Percentiles rank a stretch among this genome's conserved stretches.
Evolutionary conservation across 164 flowering plant species (phyloP).

Genomic region (Kingdonia uniflora): DNA sequence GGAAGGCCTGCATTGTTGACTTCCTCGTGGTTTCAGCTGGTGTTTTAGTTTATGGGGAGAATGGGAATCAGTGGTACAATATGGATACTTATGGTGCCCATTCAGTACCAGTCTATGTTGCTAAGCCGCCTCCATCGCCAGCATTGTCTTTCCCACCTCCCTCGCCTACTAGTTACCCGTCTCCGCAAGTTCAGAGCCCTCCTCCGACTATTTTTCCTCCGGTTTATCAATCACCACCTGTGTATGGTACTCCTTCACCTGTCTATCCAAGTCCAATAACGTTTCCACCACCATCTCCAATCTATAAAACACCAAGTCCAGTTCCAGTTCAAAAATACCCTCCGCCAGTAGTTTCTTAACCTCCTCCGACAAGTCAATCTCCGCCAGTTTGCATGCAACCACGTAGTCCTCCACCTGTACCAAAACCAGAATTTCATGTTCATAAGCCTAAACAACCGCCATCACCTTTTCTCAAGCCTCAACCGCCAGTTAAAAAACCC

Average conservation of each 20-base stretch:
- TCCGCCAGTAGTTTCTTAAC: too few species aligned
- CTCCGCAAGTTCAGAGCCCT: slow-evolving; percentile 6
- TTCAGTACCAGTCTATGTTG: slow-evolving; percentile 1
- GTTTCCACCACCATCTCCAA: slow-evolving; percentile 1
- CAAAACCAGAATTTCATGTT: too few species aligned
- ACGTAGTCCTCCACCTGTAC: too few species aligned
- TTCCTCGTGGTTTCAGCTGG: neutral
- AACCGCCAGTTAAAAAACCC: too few species aligned
- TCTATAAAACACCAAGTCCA: too few species aligned
- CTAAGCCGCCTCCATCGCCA: slow-evolving; percentile 3
- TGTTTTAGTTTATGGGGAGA: neutral
- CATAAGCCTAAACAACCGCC: too few species aligned
- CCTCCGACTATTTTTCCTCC: neutral
- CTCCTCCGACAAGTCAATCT: too few species aligned
- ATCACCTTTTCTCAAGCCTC: too few species aligned
- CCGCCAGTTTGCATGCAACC: too few species aligned
- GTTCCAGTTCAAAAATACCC: too few species aligned
- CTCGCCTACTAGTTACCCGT: slow-evolving; percentile 5
- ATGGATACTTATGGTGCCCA: slow-evolving; percentile 4
- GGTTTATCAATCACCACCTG: neutral
- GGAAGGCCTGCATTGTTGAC: slow-evolving; percentile 3
- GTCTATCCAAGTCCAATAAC: neutral
- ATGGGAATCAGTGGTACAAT: neutral
- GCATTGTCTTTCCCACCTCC: slow-evolving; percentile 3
- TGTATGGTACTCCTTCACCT: slow-evolving; percentile 3